Percentiles rank a stretch among this genome's conserved stretches.
These are phyloP conservation scores for Fraxinus albicans DNA, from an alignment of 305 asterid genomes.

Conservation along the genomic window DNA sequence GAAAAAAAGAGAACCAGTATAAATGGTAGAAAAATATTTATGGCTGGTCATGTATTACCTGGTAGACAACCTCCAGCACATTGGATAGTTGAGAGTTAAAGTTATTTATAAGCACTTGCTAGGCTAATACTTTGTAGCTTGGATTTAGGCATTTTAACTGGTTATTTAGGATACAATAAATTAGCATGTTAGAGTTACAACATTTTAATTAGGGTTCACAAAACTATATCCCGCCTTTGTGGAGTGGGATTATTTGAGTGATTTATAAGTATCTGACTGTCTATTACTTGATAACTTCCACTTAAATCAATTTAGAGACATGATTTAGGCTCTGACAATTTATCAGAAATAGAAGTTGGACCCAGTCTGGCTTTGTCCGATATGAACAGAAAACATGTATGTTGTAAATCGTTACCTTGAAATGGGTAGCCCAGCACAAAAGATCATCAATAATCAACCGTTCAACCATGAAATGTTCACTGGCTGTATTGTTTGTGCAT, in stretches of 20 bases:
- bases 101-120: background rate
- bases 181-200: background rate
- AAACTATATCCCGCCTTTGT: background rate
- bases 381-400: slow-evolving; percentile 8
- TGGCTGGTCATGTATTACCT: background rate
- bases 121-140: background rate
- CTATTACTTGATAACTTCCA: slow-evolving; percentile 1
- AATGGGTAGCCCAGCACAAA: slow-evolving; percentile 74
- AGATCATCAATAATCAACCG: slow-evolving; percentile 89
- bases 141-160: background rate
- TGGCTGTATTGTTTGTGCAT: slow-evolving; percentile 89
- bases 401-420: slow-evolving; percentile 59
- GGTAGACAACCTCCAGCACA: background rate
- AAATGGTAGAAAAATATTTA: background rate
- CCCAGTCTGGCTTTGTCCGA: background rate
- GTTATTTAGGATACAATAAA: background rate
- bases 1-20: background rate
- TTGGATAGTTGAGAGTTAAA: background rate
- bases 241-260: background rate
- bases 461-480: slow-evolving; percentile 97
- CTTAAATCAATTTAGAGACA: background rate
- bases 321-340: background rate
- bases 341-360: slow-evolving; percentile 8
- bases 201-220: background rate
- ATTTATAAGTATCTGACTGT: background rate